Evolutionary conservation across 1,284 basidiomycete species (phyloP), one percentile per base, ranked within the genome.

Genomic region (Retiboletus fuscus): DNA sequence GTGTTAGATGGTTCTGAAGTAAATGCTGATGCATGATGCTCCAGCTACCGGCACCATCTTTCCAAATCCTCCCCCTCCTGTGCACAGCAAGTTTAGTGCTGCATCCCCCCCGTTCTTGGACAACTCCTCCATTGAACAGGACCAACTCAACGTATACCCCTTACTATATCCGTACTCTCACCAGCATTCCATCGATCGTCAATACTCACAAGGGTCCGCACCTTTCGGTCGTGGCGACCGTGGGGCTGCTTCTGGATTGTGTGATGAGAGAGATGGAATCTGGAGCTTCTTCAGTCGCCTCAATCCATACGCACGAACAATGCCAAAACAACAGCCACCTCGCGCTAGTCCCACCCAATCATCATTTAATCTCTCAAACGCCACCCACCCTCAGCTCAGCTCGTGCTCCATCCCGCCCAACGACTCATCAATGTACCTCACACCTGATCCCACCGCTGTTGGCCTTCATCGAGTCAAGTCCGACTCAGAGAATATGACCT

Each of bases 401-500:
- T 83, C 81, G 63, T 79, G 78, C 64, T 67, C 75, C 43, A 57
- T 69, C 24, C 66, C 69, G 1, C 28, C 71, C 39, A 67, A 69
- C 64, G 71, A 55, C 61, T 72, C 81, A 69, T 79, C 82, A 51
- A 78, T 83, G 66, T 91, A 84, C 80, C 85, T 91, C 26, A 39
- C 85, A 1, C 86, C 90, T 12, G 88, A 88, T 65, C 68, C 74
- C 24, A 44, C 18, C 46, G 79, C 77, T 22, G 65, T 76, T 53
- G 73, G 76, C 44, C 72, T 90, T 30, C 87, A 89, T 53, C 85
- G 89, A 26, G 80, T 83, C 67, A 89, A 88, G 76, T 91, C 89
- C 12, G 91, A 92, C 69, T 90, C 87, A 28, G 89, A 91, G 76
- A 89, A 90, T 72, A 76, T 84, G 30, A 74, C 82, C n/a, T 78